Evolutionary conservation across 2,329 filamentous ascomycete genomes (phyloP), one percentile per base, ranked within the genome.

Genomic region (Verticillium nonalfalfae): DNA sequence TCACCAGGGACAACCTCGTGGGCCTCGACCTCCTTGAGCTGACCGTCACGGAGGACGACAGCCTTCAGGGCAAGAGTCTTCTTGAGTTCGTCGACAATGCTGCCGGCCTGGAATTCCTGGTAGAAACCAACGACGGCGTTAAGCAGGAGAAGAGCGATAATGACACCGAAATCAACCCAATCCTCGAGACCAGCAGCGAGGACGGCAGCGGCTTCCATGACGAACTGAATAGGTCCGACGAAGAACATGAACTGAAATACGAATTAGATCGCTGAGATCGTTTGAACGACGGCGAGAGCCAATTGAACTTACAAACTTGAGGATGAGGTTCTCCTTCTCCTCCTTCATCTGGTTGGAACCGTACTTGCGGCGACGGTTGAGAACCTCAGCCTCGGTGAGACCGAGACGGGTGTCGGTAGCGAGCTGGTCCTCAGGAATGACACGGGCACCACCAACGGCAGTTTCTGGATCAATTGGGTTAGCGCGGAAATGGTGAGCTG

Each of bases 121-220:
- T 93, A 81, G 77, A 96, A 96, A 78, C 92, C 91, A 66, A 96
- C 92, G 66, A 78, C 79, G 52, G 92, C 92, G 79, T 96, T 96
- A 66, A 96, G 89, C 67, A 96, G 74, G 10, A 96, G 84, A 58
- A 96, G 82, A 71, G 80, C 91, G 75, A 89, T 92, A 68, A 96
- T 96, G 72, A 96, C 91, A 82, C 91, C 92, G 71, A 96, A 94
- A 80, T 96, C 92, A 66, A 96, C 90, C 92, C 92, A 96, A 71
- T 95, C 90, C 76, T 90, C 77, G 52, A 96, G 85, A 86, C 90
- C 90, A 64, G 89, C 90, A 73, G 92, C 91, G 62, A 96, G 84
- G 71, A 93, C 81, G 68, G 90, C 90, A 64, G 91, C 90, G 76
- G 86, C 83, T 87, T 94, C 90, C 92, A 96, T 96, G 73, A 96